These are phyloP conservation scores for Apiotrichum domesticum DNA, from an alignment of 1,284 basidiomycete genomes.

Conservation along the genomic window DNA sequence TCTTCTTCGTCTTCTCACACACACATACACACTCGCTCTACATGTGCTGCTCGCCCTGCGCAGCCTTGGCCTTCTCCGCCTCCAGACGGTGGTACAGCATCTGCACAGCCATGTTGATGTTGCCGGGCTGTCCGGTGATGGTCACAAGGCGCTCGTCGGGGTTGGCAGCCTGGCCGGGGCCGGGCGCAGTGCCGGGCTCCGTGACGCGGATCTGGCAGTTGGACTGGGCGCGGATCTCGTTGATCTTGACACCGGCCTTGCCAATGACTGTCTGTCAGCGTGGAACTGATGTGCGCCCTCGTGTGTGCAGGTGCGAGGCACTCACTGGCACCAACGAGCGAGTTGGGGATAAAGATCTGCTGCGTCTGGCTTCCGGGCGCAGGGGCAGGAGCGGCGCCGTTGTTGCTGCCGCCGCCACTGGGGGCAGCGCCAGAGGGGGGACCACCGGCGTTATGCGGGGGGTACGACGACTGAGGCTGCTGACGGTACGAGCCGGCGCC, in stretches of 20 bases:
- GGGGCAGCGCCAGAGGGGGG: background rate
- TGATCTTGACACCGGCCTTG: conserved; percentile 97
- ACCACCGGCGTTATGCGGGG: conserved; percentile 7
- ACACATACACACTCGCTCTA: background rate
- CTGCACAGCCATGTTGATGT: conserved; percentile 95
- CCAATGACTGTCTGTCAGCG: conserved; percentile 63
- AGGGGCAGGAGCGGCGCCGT: conserved; percentile 6
- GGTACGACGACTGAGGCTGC: conserved; percentile 15
- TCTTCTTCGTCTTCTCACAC: too few species aligned
- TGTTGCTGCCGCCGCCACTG: background rate
- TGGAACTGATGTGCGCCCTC: too few species aligned
- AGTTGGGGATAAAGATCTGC: conserved; percentile 97
- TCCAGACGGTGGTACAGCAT: conserved; percentile 60
- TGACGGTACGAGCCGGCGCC: conserved; percentile 42
- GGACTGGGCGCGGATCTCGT: conserved; percentile 92
- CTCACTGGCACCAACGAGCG: conserved; percentile 82
- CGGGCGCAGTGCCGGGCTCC: conserved; percentile 71
- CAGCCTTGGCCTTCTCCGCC: conserved; percentile 23
- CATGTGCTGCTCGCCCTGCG: conserved; percentile 7
- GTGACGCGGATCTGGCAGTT: conserved; percentile 96
- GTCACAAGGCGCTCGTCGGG: conserved; percentile 83
- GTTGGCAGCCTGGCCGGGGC: conserved; percentile 49
- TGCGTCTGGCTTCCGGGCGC: conserved; percentile 68
- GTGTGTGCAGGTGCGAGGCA: conserved; percentile 1
- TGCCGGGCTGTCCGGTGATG: conserved; percentile 85